Base-by-base conservation (phyloP, 148 eudicot genomes). In the Nepenthes gracilis region DNA sequence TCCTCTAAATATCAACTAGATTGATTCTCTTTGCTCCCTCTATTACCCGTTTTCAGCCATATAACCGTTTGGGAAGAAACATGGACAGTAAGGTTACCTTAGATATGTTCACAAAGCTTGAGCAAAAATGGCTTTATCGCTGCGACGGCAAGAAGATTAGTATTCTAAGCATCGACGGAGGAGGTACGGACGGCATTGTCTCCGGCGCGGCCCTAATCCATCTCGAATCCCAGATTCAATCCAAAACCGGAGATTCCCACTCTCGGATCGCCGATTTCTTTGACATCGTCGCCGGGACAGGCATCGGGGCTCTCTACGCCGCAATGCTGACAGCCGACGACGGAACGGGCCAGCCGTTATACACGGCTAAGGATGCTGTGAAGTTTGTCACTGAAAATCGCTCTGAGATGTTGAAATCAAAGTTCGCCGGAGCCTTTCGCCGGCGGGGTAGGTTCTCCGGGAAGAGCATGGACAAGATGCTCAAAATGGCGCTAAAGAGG, bases 161-260 rank as follows among this genome's bases (percentile, higher is more conserved):
- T 2, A 80, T 88, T 35, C 86, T 92, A 59, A 77, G 78, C 60
- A 85, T 92, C 43, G 97, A 92, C 59, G 97, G 97, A 8, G 88
- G 91, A 43, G 83, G 83, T 35, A 80, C 88, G 32, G 71, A 86
- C 62, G 79, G 62, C 71, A 62, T 68, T 62, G 82, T 86, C 36
- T 77, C 96, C 58, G 86, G 83, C n/a, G 68, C 86, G 1, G 74
- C 82, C 9, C 60, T 92, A 6, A 37, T 85, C 33, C 83, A 80
- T 49, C 83, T 92, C 12, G 97, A 92, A 64, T 68, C 78, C 12
- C 75, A 85, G 63, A 83, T 92, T 77, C 83, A 69, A 5, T 35
- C 78, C 13, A 80, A 70, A 67, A 74, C 83, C 58, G 83, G 83
- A 59, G 85, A 92, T 64, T 58, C 83, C 1, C 55, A 70, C 59